Evolutionary conservation across 1,284 basidiomycete species (phyloP), one percentile per base, ranked within the genome.

Genomic region (Austroboletus niveus): DNA sequence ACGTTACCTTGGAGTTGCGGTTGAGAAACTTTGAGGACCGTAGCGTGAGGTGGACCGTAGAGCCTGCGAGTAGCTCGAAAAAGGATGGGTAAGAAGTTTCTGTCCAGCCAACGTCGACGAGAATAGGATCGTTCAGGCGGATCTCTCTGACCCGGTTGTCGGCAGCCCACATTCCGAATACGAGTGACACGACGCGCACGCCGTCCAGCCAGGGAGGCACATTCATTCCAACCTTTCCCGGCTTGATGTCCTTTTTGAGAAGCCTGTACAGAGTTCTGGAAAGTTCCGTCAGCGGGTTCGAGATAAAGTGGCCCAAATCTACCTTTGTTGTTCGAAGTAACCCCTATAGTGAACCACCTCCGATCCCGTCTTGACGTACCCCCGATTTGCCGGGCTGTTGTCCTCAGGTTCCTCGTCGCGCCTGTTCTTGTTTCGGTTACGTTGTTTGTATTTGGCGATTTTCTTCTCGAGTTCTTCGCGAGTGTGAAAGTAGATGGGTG

Each of bases 321-420:
- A 67, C 65, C 65, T 60, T 45, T 68, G 65, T 3, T 68, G 62
- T 24, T 71, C 65, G 49, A 68, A 70, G 35, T 62, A 56, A 1
- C 38, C 66, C 35, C 65, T 57, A 22, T 66, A 51, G 17, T 66
- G 63, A 3, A 45, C 47, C 1, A 47, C 24, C 4, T 29, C 17
- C 4, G 48, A 14, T 4, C 57, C 57, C 2, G 39, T 32, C 42
- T 51, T 47, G 49, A 69, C 47, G 15, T 68, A 70, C 2, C 69
- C 65, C 9, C 66, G 43, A n/a, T 68, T 68, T 1, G 65, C 65
- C 31, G 54, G 51, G 31, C 65, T 70, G n/a, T 67, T 69, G 15
- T 67, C 65, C 31, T 17, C 14, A 4, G 31, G 31, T 7, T 41
- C 15, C 14, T 57, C 64, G 0, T 57, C 62, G 8, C 63, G 56